These are phyloP conservation scores for Collybia sordida DNA, from an alignment of 768 basidiomycete genomes.

Conservation along the genomic window DNA sequence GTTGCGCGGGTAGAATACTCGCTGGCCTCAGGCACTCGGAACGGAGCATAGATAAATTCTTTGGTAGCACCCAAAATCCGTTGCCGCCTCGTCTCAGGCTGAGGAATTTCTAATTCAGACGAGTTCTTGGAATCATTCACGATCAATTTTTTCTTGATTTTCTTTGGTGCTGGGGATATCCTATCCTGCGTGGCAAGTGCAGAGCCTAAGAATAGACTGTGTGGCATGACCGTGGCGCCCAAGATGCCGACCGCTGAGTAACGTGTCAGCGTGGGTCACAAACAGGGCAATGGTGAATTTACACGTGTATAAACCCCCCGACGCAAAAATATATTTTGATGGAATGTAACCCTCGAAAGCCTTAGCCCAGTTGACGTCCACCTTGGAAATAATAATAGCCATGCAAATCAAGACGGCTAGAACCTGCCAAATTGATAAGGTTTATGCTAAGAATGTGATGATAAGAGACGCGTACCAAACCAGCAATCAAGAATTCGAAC, in stretches of 20 bases:
- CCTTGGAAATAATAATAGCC: constrained; percentile 69
- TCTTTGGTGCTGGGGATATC: constrained; percentile 35
- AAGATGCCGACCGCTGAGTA: constrained; percentile 65
- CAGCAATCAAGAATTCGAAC: constrained; percentile 67
- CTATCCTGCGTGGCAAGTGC: constrained; percentile 84
- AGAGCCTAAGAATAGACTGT: constrained; percentile 88
- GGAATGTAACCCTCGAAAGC: constrained; percentile 80
- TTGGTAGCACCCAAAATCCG: constrained; percentile 17
- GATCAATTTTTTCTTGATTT: constrained; percentile 16
- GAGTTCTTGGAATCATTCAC: constrained; percentile 6
- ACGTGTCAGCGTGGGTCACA: neutral
- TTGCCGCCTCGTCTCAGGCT: neutral
- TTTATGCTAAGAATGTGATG: neutral
- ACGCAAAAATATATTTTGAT: constrained; percentile 57
- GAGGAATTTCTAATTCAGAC: constrained; percentile 6
- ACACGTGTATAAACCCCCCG: constrained; percentile 68
- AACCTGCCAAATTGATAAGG: constrained; percentile 37
- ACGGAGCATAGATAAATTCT: constrained; percentile 28
- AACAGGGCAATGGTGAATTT: constrained; percentile 14
- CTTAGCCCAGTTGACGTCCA: constrained; percentile 67
- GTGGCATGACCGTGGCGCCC: constrained; percentile 92
- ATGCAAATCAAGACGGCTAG: constrained; percentile 78
- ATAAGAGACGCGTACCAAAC: constrained; percentile 43
- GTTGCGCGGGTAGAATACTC: constrained; percentile 32
- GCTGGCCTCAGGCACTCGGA: constrained; percentile 36